phyloP scores from a whole-genome alignment of 2,329 filamentous ascomycete species.

The Colletotrichum abscissum region DNA sequence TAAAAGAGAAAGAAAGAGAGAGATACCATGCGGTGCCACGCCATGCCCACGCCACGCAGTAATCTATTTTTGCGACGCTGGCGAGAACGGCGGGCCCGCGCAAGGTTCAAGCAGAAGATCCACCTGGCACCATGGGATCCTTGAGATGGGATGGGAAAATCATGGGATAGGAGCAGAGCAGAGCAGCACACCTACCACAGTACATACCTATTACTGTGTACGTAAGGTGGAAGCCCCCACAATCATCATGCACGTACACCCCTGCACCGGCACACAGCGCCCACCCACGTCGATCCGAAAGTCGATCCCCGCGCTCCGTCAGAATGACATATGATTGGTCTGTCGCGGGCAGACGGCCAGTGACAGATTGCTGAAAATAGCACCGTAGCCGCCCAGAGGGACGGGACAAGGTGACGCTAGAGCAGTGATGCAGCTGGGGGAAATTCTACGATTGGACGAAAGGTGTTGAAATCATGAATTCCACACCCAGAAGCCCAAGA shows the following conservation, averaged over 20 bases:
- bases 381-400: conserved; percentile 27
- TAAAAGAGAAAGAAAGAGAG: not conserved
- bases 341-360: not conserved
- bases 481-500: too few relatives aligned
- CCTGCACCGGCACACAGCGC: conserved; percentile 18
- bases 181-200: not conserved
- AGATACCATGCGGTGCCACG: not conserved
- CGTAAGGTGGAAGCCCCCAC: not conserved
- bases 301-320: conserved; percentile 1
- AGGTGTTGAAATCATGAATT: too few relatives aligned
- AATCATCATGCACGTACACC: conserved; percentile 14
- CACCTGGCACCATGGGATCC: too few relatives aligned
- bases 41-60: not conserved
- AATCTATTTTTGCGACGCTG: conserved; percentile 35
- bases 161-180: not conserved
- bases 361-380: conserved; percentile 29
- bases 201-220: too few relatives aligned
- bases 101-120: not conserved
- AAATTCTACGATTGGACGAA: conserved; percentile 31
- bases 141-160: too few relatives aligned
- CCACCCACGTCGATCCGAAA: conserved; percentile 19
- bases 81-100: conserved; percentile 10
- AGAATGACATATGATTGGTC: not conserved
- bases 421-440: not conserved
- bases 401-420: conserved; percentile 8